Percentiles rank a stretch among this genome's conserved stretches.
These are phyloP conservation scores for Lactuca saligna DNA, from an alignment of 129 eudicot species.

Conservation along the genomic window DNA sequence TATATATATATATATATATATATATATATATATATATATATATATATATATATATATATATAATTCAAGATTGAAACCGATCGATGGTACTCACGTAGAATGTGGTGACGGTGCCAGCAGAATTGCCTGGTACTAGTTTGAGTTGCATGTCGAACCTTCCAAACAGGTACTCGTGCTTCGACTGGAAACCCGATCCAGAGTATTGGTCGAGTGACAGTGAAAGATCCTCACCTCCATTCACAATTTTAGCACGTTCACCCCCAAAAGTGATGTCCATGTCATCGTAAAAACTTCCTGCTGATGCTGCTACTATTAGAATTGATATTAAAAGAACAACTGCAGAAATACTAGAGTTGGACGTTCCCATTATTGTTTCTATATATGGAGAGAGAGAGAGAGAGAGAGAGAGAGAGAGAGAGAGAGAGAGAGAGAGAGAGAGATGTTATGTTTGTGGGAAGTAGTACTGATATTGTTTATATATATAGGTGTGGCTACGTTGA, in stretches of 20 bases:
- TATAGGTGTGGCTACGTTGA: background rate
- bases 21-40: too few relatives aligned
- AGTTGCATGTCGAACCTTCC: conserved; percentile 43
- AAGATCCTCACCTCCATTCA: conserved; percentile 35
- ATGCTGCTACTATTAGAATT: background rate
- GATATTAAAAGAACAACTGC: background rate
- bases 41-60: too few relatives aligned
- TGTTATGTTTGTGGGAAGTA: background rate
- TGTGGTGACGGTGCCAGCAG: conserved; percentile 44
- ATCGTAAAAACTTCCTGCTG: conserved; percentile 16
- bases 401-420: background rate
- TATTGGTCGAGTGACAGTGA: conserved; percentile 32
- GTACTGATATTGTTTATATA: background rate
- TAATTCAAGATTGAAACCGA: background rate
- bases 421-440: background rate
- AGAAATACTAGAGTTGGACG: background rate
- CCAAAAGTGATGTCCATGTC: conserved; percentile 38
- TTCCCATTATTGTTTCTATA: background rate
- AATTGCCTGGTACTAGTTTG: conserved; percentile 42
- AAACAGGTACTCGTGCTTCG: conserved; percentile 39
- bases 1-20: too few relatives aligned
- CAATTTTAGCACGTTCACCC: conserved; percentile 28
- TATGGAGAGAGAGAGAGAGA: background rate
- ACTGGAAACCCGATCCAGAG: conserved; percentile 40
- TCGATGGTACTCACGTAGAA: conserved; percentile 27